Percentiles rank a stretch among this genome's conserved stretches.
Conservation (phyloP, 495 filamentous ascomycete genomes). For the Echria macrotheca region DNA sequence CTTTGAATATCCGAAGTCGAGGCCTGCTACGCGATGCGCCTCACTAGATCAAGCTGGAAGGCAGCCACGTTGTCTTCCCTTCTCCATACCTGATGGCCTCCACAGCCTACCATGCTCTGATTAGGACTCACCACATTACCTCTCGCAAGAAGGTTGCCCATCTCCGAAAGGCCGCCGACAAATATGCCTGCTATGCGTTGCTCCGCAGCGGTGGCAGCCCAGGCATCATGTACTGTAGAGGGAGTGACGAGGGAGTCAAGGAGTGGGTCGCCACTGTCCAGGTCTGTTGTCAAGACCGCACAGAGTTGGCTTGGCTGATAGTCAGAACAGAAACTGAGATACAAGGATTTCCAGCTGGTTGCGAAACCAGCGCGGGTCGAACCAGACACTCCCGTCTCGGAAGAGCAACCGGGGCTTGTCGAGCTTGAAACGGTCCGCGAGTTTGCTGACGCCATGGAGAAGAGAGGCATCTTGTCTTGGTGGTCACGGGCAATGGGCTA, state of each 20-base stretch:
- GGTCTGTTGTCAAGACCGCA: slow-evolving; percentile 11
- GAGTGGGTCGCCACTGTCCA: slow-evolving; percentile 30
- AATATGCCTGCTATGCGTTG: slow-evolving; percentile 53
- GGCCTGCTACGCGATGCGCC: too few species aligned
- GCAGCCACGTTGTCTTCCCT: too few species aligned
- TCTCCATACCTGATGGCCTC: too few species aligned
- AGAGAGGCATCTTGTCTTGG: slow-evolving; percentile 21
- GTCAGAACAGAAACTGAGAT: slow-evolving; percentile 22
- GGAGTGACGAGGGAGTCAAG: slow-evolving; percentile 38
- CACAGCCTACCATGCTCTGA: slow-evolving; percentile 55
- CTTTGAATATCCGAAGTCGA: too few species aligned
- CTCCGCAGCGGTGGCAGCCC: slow-evolving; percentile 62
- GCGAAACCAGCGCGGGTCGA: slow-evolving; percentile 19
- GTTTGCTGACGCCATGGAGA: slow-evolving; percentile 27
- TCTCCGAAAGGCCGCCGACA: slow-evolving; percentile 57
- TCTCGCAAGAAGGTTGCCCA: slow-evolving; percentile 70
- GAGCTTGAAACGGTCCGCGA: slow-evolving; percentile 23
- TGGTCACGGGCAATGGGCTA: slow-evolving; percentile 28
- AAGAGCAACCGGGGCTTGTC: slow-evolving; percentile 17
- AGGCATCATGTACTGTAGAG: slow-evolving; percentile 75
- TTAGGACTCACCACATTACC: slow-evolving; percentile 77
- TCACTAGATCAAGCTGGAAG: too few species aligned
- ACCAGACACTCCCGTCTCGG: background rate
- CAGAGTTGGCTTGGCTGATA: background rate
- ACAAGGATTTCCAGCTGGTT: slow-evolving; percentile 29